phyloP scores from a whole-genome alignment of 176 grass and related monocot species.

The Thinopyrum elongatum region DNA sequence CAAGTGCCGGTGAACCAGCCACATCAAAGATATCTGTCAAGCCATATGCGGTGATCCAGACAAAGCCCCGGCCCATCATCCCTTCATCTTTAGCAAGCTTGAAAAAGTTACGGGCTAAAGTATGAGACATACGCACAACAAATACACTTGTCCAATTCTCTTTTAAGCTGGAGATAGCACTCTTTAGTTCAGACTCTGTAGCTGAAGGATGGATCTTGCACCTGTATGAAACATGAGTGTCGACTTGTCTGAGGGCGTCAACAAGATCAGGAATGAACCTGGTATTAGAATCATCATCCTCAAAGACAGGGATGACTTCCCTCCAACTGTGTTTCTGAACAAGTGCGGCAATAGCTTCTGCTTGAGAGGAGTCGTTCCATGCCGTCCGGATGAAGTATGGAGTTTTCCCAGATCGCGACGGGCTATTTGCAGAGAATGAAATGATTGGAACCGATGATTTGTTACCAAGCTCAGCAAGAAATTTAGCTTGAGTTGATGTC shows the following conservation, averaged over 20 bases:
- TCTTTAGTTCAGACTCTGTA: slow-evolving; percentile 25
- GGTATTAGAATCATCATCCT: slow-evolving; percentile 44
- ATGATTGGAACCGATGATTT: slow-evolving; percentile 70
- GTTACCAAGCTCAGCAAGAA: slow-evolving; percentile 60
- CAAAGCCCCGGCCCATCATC: slow-evolving; percentile 56
- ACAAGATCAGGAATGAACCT: slow-evolving; percentile 59
- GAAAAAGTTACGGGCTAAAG: slow-evolving; percentile 54
- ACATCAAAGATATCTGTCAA: slow-evolving; percentile 72
- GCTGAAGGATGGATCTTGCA: slow-evolving; percentile 46
- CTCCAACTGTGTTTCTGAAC: slow-evolving; percentile 54
- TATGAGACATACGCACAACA: slow-evolving; percentile 63
- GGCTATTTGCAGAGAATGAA: slow-evolving; percentile 61
- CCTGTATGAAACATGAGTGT: slow-evolving; percentile 32
- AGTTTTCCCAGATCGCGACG: slow-evolving; percentile 30
- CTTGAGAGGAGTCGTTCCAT: slow-evolving; percentile 74
- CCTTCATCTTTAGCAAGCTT: slow-evolving; percentile 42
- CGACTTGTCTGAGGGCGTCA: slow-evolving; percentile 45
- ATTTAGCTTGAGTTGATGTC: slow-evolving; percentile 58
- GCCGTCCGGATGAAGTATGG: slow-evolving; percentile 66
- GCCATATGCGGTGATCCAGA: slow-evolving; percentile 68
- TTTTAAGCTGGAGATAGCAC: slow-evolving; percentile 35
- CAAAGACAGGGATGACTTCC: slow-evolving; percentile 54
- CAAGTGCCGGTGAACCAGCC: slow-evolving; percentile 36
- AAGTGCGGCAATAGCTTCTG: slow-evolving; percentile 55
- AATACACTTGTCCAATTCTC: slow-evolving; percentile 56